Conservation (phyloP, 352 stramenopile genomes). For the Plasmopara muralis region DNA sequence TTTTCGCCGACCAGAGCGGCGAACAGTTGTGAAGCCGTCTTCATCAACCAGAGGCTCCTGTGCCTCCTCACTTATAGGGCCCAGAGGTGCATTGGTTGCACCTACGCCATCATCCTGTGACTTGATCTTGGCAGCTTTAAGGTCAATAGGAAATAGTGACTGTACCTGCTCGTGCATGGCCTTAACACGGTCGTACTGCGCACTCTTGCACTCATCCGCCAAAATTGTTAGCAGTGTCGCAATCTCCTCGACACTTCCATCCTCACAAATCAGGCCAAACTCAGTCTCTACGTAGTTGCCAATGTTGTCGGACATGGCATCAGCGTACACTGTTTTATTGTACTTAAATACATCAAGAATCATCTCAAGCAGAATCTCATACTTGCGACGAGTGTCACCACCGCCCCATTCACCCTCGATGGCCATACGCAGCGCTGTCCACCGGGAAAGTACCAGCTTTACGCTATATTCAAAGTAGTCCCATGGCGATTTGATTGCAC, state of each 20-base stretch:
- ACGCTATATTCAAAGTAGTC: conserved; percentile 81
- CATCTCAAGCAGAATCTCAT: conserved; percentile 73
- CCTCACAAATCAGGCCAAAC: conserved; percentile 74
- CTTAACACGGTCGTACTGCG: conserved; percentile 62
- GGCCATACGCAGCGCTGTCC: conserved; percentile 80
- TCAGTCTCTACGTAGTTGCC: conserved; percentile 63
- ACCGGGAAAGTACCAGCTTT: conserved; percentile 68
- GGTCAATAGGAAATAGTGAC: conserved; percentile 68
- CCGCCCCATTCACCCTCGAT: conserved; percentile 79
- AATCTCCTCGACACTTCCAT: conserved; percentile 69
- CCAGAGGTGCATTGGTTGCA: conserved; percentile 11
- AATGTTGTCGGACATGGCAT: conserved; percentile 70
- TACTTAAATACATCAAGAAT: conserved; percentile 79
- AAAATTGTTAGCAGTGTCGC: conserved; percentile 54
- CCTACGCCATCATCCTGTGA: conserved; percentile 28
- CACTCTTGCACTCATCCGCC: conserved; percentile 72
- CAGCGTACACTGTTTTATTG: conserved; percentile 56
- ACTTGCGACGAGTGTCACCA: conserved; percentile 74
- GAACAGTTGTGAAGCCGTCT: conserved; percentile 70
- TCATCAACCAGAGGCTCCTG: conserved; percentile 41
- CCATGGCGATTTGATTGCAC: conserved; percentile 68
- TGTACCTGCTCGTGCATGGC: conserved; percentile 66
- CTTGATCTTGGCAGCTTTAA: conserved; percentile 70
- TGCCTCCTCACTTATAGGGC: conserved; percentile 30
- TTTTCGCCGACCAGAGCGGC: conserved; percentile 63